Evolutionary conservation across 495 filamentous ascomycete genomes (phyloP), one percentile per base, ranked within the genome.

Genomic region (Lasiosphaeriaceae sp.): DNA sequence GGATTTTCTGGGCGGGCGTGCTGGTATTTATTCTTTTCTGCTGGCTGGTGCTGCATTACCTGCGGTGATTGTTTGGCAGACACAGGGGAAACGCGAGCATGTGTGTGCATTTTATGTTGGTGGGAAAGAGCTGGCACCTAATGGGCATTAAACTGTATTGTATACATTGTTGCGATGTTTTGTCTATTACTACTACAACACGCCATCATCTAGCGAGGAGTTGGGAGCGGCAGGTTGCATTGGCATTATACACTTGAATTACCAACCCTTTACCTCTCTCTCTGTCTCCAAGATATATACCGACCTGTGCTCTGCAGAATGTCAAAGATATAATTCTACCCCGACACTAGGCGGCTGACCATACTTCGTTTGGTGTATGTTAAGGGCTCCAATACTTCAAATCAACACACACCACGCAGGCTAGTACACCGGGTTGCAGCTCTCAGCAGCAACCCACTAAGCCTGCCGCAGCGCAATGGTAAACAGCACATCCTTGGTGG

Each of bases 1-100:
- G 92, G 93, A 95, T 98, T 24, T 98, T 98, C 71, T 89, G 88
- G 83, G 87, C 70, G 14, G 91, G 94, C 0, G 90, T 95, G 20
- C 70, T 95, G 34, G 68, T 92, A n/a, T 98, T 98, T 72, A 88
- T 97, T 57, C 70, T 80, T 43, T 97, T 98, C 71, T 96, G 92
- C 65, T 97, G 90, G 84, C 69, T 90, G 57, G 90, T 93, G 47
- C 62, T 98, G 70, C 86, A 89, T 73, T 97, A 82, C 68, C 68
- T 97, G 67, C 73, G 90, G 67, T 97, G 47, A 14, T 19, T 23
- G 34, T 20, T 14, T 2, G 20, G 19, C n/a, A n/a, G n/a, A n/a
- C n/a, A n/a, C n/a, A n/a, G n/a, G n/a, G n/a, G n/a, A n/a, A n/a
- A n/a, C n/a, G n/a, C n/a, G n/a, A n/a, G n/a, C n/a, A n/a, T n/a